A percentile compares a stretch with the other conserved stretches of the same genome.
Conservation (phyloP, 345 rosid genomes). For the Eucalyptus sp. region DNA sequence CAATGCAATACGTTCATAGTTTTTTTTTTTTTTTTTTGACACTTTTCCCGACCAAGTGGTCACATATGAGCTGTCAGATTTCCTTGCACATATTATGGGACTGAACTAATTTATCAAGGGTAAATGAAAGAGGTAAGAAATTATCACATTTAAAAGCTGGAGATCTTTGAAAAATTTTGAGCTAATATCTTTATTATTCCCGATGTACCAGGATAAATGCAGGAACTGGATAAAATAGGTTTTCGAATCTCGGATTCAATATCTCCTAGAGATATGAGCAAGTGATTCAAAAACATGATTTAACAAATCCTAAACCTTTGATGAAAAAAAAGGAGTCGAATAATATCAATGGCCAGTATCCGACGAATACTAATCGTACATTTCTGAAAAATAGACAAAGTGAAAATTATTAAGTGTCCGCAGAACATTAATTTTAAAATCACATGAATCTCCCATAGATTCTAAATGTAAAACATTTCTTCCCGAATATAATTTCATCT, state of each 20-base stretch:
- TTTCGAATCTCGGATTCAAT: not conserved
- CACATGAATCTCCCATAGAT: not conserved
- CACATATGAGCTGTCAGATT: not conserved
- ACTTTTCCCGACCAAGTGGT: not conserved
- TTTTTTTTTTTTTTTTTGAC: not conserved
- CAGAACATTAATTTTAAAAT: not conserved
- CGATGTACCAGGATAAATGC: not conserved
- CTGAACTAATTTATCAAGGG: not conserved
- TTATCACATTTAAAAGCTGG: not conserved
- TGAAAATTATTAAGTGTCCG: not conserved
- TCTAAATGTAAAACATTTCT: not conserved
- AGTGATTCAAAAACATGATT: not conserved
- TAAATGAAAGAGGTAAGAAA: not conserved
- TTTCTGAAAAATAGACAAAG: not conserved
- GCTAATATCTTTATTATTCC: not conserved
- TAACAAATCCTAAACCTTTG: not conserved
- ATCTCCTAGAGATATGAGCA: not conserved
- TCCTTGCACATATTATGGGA: not conserved
- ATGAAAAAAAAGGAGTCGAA: not conserved
- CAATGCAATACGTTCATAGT: rapidly evolving
- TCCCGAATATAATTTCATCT: not conserved
- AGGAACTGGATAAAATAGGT: not conserved
- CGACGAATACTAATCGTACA: not conserved
- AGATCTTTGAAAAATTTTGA: not conserved
- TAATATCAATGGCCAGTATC: not conserved